Conservation (phyloP, 768 basidiomycete genomes). For the Podaxis sp. region DNA sequence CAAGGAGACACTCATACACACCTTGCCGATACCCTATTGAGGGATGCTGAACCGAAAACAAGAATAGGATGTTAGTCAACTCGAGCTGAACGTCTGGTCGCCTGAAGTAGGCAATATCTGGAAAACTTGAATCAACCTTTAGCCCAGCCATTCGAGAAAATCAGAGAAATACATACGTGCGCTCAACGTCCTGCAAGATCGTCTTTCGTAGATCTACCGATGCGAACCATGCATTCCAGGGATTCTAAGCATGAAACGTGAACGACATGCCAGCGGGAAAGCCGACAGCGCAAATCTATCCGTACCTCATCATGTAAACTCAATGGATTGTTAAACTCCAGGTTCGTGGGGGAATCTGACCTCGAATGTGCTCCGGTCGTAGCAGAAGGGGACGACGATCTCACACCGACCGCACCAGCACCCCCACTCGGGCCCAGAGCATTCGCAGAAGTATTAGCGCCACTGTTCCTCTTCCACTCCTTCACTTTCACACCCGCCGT, state of each 20-base stretch:
- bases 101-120: slow-evolving; percentile 93
- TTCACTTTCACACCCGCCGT: neutral
- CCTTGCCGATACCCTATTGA: slow-evolving; percentile 90
- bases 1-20: slow-evolving; percentile 16
- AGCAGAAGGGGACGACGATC: slow-evolving; percentile 20
- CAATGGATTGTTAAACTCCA: slow-evolving; percentile 78
- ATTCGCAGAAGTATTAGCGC: slow-evolving; percentile 2
- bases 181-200: slow-evolving; percentile 91
- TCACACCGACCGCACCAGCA: neutral
- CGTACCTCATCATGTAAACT: slow-evolving; percentile 76
- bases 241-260: slow-evolving; percentile 57
- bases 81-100: slow-evolving; percentile 70
- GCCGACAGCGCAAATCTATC: neutral
- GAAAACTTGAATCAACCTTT: slow-evolving; percentile 59
- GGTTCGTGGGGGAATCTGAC: slow-evolving; percentile 36
- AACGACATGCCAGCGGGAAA: slow-evolving; percentile 3
- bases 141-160: neutral
- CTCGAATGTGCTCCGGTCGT: slow-evolving; percentile 26
- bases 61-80: slow-evolving; percentile 84
- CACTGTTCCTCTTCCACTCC: slow-evolving; percentile 9
- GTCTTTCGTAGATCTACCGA: slow-evolving; percentile 86
- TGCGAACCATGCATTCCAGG: slow-evolving; percentile 94
- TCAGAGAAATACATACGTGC: slow-evolving; percentile 65
- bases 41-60: slow-evolving; percentile 77
- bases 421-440: neutral